Evolutionary conservation across 2,329 filamentous ascomycete genomes (phyloP), one percentile per base, ranked within the genome.

Genomic region (Eutypella sp.): DNA sequence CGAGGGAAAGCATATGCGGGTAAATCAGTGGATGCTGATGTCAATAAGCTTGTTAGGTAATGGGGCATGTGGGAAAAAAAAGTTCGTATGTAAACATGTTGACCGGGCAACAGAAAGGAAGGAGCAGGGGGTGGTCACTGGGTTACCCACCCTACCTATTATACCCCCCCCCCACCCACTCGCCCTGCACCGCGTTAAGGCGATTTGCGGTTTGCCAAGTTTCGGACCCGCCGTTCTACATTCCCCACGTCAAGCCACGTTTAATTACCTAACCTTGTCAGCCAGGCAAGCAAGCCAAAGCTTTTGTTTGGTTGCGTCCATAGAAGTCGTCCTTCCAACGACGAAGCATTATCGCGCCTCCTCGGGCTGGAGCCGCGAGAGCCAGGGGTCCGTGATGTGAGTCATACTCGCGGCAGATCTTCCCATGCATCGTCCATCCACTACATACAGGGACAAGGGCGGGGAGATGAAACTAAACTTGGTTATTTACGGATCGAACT

Each of bases 61-160:
- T 15, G n/a, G 20, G 31, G 9, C 20, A 18, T 9, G 9, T 38
- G 24, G 40, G 19, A 18, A 36, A 9, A 22, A 24, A 37, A 40
- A 43, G 11, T 13, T 22, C 15, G 34, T 42, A 40, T 50, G 45
- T 46, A 42, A 33, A 33, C 19, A 39, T n/a, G 49, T 54, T 46
- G 47, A 46, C 51, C 40, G 8, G 40, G 60, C 55, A 60, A 64
- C 60, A 25, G 42, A 18, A 37, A 24, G 18, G 33, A n/a, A 38
- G 16, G 15, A 13, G 23, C 19, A 15, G 19, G 36, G 36, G 20
- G 15, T 15, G 3, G 31, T 8, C 1, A 13, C 4, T 15, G 29
- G 29, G 29, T n/a, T 33, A 13, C 7, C 13, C 7, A 29, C 7
- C 7, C 25, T 29, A 7, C 13, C 7, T 7, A 29, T 29, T 29